Conservation (phyloP, 1,139 yeast genomes). For the Saccharomycopsis crataegensis region DNA sequence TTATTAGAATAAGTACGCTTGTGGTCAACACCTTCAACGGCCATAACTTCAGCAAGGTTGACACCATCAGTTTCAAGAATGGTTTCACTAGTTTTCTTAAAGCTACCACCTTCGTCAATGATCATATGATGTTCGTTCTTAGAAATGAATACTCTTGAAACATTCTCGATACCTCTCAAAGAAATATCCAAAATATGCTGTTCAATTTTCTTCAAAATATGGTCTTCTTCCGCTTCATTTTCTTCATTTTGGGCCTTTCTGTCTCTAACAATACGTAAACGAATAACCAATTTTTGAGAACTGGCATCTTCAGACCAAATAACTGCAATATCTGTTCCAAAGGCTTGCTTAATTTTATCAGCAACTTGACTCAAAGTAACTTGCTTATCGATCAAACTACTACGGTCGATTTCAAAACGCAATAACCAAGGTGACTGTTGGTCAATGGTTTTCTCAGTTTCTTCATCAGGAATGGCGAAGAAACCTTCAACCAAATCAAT, state of each 20-base stretch:
- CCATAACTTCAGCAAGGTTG: slow-evolving; percentile 89
- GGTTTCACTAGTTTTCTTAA: slow-evolving; percentile 88
- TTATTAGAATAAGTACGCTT: slow-evolving; percentile 89
- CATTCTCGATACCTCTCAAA: slow-evolving; percentile 92
- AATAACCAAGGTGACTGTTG: slow-evolving; percentile 97
- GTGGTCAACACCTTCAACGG: slow-evolving; percentile 91
- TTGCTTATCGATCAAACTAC: slow-evolving; percentile 97
- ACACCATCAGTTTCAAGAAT: slow-evolving; percentile 98
- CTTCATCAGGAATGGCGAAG: slow-evolving; percentile 96
- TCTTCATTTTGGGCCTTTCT: slow-evolving; percentile 92
- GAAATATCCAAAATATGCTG: slow-evolving; percentile 95
- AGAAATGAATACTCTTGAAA: slow-evolving; percentile 67
- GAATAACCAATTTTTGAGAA: slow-evolving; percentile 90
- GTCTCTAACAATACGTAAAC: slow-evolving; percentile 98
- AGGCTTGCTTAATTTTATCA: slow-evolving; percentile 85
- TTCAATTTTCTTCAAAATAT: slow-evolving; percentile 89
- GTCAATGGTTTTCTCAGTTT: slow-evolving; percentile 86
- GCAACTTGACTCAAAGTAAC: slow-evolving; percentile 98
- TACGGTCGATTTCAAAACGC: slow-evolving; percentile 95
- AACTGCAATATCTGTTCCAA: slow-evolving; percentile 91
- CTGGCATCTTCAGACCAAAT: slow-evolving; percentile 97
- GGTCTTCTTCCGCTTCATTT: slow-evolving; percentile 95
- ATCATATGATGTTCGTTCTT: slow-evolving; percentile 69
- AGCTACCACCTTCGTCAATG: slow-evolving; percentile 83
- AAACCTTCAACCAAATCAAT: slow-evolving; percentile 94